Percentiles rank a stretch among this genome's conserved stretches.
phyloP scores from a whole-genome alignment of 1,284 basidiomycete species.

The Sparassis latifolia region DNA sequence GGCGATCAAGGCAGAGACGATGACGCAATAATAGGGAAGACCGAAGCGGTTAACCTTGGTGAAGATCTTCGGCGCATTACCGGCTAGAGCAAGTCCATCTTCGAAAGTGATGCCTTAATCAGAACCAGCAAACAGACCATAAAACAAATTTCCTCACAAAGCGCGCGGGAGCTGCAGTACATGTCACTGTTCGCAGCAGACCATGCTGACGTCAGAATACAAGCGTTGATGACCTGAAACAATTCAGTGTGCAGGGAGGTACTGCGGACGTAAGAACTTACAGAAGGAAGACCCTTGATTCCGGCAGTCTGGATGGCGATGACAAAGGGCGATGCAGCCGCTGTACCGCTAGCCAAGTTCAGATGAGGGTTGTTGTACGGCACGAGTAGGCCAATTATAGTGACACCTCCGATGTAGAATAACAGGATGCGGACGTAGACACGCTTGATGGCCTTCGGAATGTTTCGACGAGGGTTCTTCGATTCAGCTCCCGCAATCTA shows the following conservation, averaged over 20 bases:
- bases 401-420: slow-evolving; percentile 26
- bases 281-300: slow-evolving; percentile 60
- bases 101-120: neutral
- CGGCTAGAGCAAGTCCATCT: slow-evolving; percentile 73
- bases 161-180: slow-evolving; percentile 75
- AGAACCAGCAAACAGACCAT: neutral
- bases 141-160: slow-evolving; percentile 47
- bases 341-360: slow-evolving; percentile 47
- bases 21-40: slow-evolving; percentile 69
- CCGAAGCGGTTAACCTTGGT: slow-evolving; percentile 60
- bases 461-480: slow-evolving; percentile 27
- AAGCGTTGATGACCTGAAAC: slow-evolving; percentile 75
- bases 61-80: slow-evolving; percentile 78
- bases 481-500: slow-evolving; percentile 25
- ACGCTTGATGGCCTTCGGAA: slow-evolving; percentile 39
- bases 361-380: slow-evolving; percentile 59
- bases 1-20: slow-evolving; percentile 64
- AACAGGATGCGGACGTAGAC: slow-evolving; percentile 47
- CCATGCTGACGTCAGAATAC: slow-evolving; percentile 79
- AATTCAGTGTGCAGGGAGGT: neutral
- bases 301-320: slow-evolving; percentile 72
- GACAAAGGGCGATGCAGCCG: slow-evolving; percentile 79
- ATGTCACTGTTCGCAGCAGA: slow-evolving; percentile 82
- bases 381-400: slow-evolving; percentile 74
- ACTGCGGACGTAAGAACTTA: slow-evolving; percentile 4